phyloP scores from a whole-genome alignment of 352 stramenopile species.

The Elongisporangium prolatum region DNA sequence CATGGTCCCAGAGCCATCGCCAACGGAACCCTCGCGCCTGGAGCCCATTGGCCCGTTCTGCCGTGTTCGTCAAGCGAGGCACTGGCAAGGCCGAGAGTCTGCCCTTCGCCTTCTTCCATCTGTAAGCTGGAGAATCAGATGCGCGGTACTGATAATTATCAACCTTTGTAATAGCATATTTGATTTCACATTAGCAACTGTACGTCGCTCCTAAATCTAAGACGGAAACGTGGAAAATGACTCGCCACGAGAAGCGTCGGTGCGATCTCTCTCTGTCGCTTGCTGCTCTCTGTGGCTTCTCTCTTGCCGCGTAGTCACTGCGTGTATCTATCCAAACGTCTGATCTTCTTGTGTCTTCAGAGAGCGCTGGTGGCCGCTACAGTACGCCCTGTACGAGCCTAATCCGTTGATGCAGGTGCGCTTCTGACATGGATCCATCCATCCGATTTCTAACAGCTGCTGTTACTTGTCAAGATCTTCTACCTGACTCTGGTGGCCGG shows the following conservation, averaged over 20 bases:
- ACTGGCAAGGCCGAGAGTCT: background rate
- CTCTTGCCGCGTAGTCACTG: background rate
- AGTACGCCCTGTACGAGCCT: slow-evolving; percentile 20
- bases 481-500: slow-evolving; percentile 57
- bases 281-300: background rate
- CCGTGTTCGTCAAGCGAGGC: background rate
- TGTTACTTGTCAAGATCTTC: slow-evolving; percentile 31
- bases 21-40: background rate
- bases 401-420: slow-evolving; percentile 22
- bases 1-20: background rate
- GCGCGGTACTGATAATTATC: background rate
- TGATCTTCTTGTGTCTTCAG: background rate
- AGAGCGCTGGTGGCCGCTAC: slow-evolving; percentile 3
- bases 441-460: background rate
- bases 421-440: background rate
- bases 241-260: background rate
- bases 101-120: background rate
- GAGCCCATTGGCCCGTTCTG: background rate
- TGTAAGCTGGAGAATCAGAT: background rate
- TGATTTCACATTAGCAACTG: background rate
- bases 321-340: background rate
- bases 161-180: background rate
- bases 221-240: background rate
- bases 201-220: background rate
- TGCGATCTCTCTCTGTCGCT: background rate